phyloP scores from a whole-genome alignment of 108 stramenopile species.

The Nannochloropsis salina region DNA sequence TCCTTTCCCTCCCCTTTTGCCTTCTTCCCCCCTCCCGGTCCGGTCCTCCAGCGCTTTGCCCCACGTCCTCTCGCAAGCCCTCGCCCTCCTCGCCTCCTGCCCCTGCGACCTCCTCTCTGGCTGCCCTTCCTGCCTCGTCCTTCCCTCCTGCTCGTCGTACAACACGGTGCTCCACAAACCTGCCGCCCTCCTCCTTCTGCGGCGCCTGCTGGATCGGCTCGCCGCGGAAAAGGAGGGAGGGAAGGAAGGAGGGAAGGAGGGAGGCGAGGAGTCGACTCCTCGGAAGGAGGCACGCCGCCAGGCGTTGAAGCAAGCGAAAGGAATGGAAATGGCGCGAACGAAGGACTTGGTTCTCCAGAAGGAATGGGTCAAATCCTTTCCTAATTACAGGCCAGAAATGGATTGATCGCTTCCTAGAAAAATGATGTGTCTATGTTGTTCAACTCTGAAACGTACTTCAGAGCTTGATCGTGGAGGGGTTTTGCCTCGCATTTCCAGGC shows the following conservation, averaged over 20 bases:
- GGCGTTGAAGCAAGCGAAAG: constrained; percentile 17
- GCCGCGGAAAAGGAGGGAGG: neutral
- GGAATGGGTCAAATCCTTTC: constrained; percentile 1
- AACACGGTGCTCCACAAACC: constrained; percentile 31
- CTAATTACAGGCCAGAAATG: neutral
- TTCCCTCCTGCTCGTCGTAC: constrained; percentile 25
- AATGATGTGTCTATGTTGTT: too few species aligned
- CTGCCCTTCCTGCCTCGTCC: constrained; percentile 27
- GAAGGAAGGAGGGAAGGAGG: neutral
- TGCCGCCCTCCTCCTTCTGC: constrained; percentile 35
- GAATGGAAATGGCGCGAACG: constrained; percentile 25
- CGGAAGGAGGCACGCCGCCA: neutral
- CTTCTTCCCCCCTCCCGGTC: neutral
- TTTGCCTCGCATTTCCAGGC: too few species aligned
- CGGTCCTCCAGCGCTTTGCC: neutral
- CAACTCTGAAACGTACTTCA: too few species aligned
- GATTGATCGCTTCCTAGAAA: neutral
- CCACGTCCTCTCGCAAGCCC: neutral
- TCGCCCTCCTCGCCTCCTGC: constrained; percentile 27
- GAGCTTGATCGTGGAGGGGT: too few species aligned
- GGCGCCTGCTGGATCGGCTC: neutral
- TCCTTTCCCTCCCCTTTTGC: neutral
- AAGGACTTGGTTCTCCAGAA: neutral
- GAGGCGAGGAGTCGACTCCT: constrained; percentile 1
- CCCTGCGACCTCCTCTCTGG: constrained; percentile 7